A percentile compares a stretch with the other conserved stretches of the same genome.
Evolutionary conservation across 495 filamentous ascomycete genomes (phyloP).

Genomic region (Achaetomiella virescens): DNA sequence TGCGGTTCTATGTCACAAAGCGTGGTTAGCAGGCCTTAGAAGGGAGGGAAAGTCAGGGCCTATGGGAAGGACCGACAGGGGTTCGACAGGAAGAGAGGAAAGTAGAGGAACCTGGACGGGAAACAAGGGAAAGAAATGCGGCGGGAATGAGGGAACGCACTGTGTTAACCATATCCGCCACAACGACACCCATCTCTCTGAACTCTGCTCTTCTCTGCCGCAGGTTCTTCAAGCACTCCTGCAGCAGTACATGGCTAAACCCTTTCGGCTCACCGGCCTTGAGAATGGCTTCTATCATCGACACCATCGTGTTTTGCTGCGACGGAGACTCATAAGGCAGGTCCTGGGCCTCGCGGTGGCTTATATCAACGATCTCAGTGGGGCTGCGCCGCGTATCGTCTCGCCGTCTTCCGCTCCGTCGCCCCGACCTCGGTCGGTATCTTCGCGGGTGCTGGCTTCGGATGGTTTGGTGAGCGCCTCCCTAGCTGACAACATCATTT

Average conservation of each 20-base stretch:
- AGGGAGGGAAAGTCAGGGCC: too few relatives aligned
- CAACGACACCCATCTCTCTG: background rate
- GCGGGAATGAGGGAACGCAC: background rate
- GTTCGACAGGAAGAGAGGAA: too few relatives aligned
- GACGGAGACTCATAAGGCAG: background rate
- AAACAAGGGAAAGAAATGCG: too few relatives aligned
- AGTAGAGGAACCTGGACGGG: too few relatives aligned
- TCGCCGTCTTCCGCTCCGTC: too few relatives aligned
- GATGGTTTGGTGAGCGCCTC: background rate
- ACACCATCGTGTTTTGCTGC: background rate
- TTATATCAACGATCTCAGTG: too few relatives aligned
- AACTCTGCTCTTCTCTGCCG: background rate
- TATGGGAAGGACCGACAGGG: background rate
- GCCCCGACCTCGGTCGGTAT: too few relatives aligned
- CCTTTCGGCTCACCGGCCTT: background rate
- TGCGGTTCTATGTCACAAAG: slow-evolving; percentile 21
- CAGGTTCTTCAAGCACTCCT: background rate
- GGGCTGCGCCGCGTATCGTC: too few relatives aligned
- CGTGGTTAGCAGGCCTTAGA: background rate
- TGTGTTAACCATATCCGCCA: background rate
- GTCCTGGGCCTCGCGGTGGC: too few relatives aligned
- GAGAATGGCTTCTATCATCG: background rate
- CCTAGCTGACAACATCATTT: slow-evolving; percentile 10
- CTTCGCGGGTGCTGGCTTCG: background rate
- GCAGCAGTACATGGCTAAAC: background rate